phyloP scores from a whole-genome alignment of 2,329 filamentous ascomycete genomes.

The Didymella segeticola region DNA sequence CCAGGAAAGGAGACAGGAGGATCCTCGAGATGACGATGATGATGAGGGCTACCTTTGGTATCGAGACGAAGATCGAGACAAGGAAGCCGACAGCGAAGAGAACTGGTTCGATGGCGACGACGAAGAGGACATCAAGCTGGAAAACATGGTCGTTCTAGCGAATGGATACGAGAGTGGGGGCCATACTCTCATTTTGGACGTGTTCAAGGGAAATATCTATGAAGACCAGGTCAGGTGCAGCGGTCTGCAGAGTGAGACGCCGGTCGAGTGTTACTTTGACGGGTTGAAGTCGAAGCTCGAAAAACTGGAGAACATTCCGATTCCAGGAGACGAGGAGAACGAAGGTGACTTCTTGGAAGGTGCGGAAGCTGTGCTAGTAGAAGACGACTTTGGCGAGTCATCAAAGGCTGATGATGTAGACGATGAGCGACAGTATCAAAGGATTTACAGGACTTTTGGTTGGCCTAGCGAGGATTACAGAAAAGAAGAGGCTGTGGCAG shows the following conservation, averaged over 20 bases:
- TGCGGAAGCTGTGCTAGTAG: background rate
- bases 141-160: conserved; percentile 9
- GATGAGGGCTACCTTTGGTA: background rate
- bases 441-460: background rate
- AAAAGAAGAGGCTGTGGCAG: conserved; percentile 4
- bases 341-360: background rate
- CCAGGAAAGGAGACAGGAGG: background rate
- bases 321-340: background rate
- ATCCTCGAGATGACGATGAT: background rate
- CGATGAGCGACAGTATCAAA: background rate
- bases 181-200: conserved; percentile 12
- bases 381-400: background rate
- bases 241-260: background rate
- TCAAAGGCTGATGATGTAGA: background rate
- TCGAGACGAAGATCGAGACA: conserved; percentile 3
- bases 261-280: conserved; percentile 1
- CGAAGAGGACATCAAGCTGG: conserved; percentile 8
- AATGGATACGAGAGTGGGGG: conserved; percentile 14
- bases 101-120: conserved; percentile 14
- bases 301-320: background rate
- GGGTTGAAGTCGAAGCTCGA: conserved; percentile 6
- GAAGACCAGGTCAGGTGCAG: conserved; percentile 8
- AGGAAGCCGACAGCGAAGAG: background rate
- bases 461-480: background rate
- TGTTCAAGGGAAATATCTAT: conserved; percentile 12